Base-by-base conservation (phyloP, 2,329 filamentous ascomycete species). In the Mollisiaceae sp. region DNA sequence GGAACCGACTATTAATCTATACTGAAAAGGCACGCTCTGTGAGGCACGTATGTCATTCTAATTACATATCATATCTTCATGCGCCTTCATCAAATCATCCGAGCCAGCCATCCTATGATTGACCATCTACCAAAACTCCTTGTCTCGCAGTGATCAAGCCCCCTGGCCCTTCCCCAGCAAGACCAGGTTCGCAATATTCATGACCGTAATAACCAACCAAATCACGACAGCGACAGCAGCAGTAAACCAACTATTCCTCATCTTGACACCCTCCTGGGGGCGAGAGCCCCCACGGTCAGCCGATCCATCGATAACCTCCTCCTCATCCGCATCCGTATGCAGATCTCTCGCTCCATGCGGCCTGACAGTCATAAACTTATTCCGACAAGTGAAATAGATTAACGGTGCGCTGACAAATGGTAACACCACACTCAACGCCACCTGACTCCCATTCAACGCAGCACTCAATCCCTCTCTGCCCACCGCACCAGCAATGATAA, bases 391-490 rank as follows among this genome's bases (percentile, higher is more conserved):
- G 73, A 96, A 96, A 79, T 91, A 96, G 63, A 97, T 90, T 38
- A 97, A 80, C 1, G 93, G 93, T 0, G 92, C 91, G 0, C 86
- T 88, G n/a, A 94, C 86, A 74, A 97, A 94, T 0, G 93, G 93
- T 60, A 97, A 77, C 14, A 93, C 91, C 12, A 94, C 85, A 72
- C 89, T 92, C 15, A 97, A 82, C 0, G 86, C 90, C 8, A 96
- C 92, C 77, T 97, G 93, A 2, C 85, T 89, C 0, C 85, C 93
- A 35, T 90, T 92, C 36, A 97, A 80, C 0, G 92, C 91, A 5
- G 84, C 83, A 54, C 88, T 87, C 4, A 97, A 81, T 0, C 92
- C 92, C 0, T 86, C 77, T 24, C 86, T 85, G 0, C 93, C 93
- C 0, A 95, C 87, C 0, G 91, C 90, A 0, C 85, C 93, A 0